These are phyloP conservation scores for Nicotiana tomentosiformis DNA, from an alignment of 257 asterid species.

Conservation along the genomic window DNA sequence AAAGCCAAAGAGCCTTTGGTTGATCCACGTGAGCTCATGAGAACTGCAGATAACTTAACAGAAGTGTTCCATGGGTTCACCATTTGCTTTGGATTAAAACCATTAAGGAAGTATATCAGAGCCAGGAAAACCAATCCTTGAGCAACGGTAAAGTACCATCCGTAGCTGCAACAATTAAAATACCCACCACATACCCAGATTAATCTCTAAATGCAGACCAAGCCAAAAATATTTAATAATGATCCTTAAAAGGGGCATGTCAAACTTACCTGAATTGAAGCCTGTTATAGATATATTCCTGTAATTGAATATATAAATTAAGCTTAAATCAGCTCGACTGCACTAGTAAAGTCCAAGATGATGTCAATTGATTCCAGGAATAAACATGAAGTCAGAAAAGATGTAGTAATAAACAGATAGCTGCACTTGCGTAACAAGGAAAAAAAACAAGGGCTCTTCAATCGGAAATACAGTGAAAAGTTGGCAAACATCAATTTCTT, in stretches of 20 bases:
- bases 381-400: background rate
- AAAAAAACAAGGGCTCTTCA: background rate
- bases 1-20: slow-evolving; percentile 88
- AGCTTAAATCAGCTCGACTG: background rate
- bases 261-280: slow-evolving; percentile 78
- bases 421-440: background rate
- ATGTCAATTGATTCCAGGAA: background rate
- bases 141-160: slow-evolving; percentile 92
- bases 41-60: slow-evolving; percentile 79
- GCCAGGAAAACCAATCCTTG: slow-evolving; percentile 87
- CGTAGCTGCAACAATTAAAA: slow-evolving; percentile 49
- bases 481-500: background rate
- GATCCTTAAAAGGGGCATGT: background rate
- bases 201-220: background rate
- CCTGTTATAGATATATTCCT: slow-evolving; percentile 93
- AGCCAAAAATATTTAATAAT: background rate
- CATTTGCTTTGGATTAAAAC: slow-evolving; percentile 86
- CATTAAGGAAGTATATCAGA: slow-evolving; percentile 54
- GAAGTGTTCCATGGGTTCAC: slow-evolving; percentile 93
- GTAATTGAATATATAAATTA: slow-evolving; percentile 19
- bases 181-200: background rate
- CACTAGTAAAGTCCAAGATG: background rate
- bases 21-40: slow-evolving; percentile 89
- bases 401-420: background rate
- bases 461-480: background rate